Evolutionary conservation across 1,284 basidiomycete species (phyloP), one percentile per base, ranked within the genome.

Genomic region (Lentinula novae-zelandiae): DNA sequence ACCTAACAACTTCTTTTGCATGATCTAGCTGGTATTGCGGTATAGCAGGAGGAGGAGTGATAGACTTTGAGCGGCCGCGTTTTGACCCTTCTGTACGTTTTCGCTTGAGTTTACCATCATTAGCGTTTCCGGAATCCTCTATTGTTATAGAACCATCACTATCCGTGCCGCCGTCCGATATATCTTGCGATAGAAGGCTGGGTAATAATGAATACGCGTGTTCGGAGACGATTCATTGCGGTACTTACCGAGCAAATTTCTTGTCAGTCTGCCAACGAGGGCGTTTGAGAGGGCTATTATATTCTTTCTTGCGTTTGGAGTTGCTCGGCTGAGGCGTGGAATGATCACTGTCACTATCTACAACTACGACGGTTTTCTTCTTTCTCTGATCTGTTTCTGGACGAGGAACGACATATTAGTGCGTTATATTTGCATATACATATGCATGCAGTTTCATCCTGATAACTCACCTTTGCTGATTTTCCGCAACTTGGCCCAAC

Each of bases 21-120:
- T 77, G 76, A 66, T 81, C 76, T 1, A 85, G 73, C 53, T 82
- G 79, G 36, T 82, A 72, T 10, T 72, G 67, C 1, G 84, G 73
- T 13, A 91, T 69, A 22, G 75, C 76, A 0, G 89, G 89, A 2
- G 90, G 89, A 8, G 89, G 89, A 2, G 89, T 92, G 42, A 91
- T 79, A 2, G 89, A 90, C 36, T 75, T 73, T 17, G 89, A 90
- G 39, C 84, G 84, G 69, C 82, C 86, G 38, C 83, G 78, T 17
- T 64, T 74, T 17, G 27, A 15, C 9, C 10, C 12, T n/a, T 42
- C 27, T 56, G 68, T 65, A 62, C 75, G 80, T 72, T 77, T 81
- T 58, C 73, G 75, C 62, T 79, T 69, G 55, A 66, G 65, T 57
- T 64, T 64, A 34, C 62, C 65, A 61, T 27, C 69, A 64, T 40